Evolutionary conservation across 352 stramenopile genomes (phyloP).

Genomic region (Globisporangium paroecandrum): DNA sequence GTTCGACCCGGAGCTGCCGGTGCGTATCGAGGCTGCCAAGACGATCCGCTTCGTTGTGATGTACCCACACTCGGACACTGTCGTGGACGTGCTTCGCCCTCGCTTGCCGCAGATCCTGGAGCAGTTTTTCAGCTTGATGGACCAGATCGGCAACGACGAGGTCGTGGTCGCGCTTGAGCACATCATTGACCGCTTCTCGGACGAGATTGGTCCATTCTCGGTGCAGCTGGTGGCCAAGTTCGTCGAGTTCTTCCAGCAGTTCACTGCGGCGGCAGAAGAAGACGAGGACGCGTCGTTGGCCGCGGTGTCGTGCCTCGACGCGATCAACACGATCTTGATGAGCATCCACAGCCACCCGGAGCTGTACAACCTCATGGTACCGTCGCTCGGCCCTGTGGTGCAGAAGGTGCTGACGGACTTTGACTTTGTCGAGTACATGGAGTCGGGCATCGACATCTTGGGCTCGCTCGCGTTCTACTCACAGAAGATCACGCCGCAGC

Average conservation of each 20-base stretch:
- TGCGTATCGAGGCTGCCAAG: slow-evolving; percentile 95
- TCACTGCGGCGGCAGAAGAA: slow-evolving; percentile 89
- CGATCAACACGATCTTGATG: slow-evolving; percentile 85
- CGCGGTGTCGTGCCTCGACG: slow-evolving; percentile 86
- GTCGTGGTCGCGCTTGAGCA: slow-evolving; percentile 93
- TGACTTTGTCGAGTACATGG: slow-evolving; percentile 97
- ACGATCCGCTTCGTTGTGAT: slow-evolving; percentile 87
- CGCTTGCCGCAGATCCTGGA: slow-evolving; percentile 94
- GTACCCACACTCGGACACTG: slow-evolving; percentile 81
- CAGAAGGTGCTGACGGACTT: slow-evolving; percentile 94
- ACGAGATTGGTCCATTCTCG: slow-evolving; percentile 93
- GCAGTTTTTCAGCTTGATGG: slow-evolving; percentile 98
- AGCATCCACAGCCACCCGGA: slow-evolving; percentile 80
- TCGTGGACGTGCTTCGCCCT: slow-evolving; percentile 86
- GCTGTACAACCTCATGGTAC: slow-evolving; percentile 88
- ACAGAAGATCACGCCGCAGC: slow-evolving; percentile 85
- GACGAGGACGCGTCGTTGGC: slow-evolving; percentile 96
- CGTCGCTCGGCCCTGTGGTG: slow-evolving; percentile 94
- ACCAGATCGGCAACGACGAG: slow-evolving; percentile 98
- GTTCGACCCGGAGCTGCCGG: slow-evolving; percentile 94
- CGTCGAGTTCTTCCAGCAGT: slow-evolving; percentile 93
- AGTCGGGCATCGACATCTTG: slow-evolving; percentile 95
- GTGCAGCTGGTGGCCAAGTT: slow-evolving; percentile 94
- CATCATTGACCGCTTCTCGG: slow-evolving; percentile 96
- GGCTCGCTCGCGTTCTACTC: slow-evolving; percentile 96